Conservation (phyloP, 2,329 filamentous ascomycete species). For the Claviceps purpurea region DNA sequence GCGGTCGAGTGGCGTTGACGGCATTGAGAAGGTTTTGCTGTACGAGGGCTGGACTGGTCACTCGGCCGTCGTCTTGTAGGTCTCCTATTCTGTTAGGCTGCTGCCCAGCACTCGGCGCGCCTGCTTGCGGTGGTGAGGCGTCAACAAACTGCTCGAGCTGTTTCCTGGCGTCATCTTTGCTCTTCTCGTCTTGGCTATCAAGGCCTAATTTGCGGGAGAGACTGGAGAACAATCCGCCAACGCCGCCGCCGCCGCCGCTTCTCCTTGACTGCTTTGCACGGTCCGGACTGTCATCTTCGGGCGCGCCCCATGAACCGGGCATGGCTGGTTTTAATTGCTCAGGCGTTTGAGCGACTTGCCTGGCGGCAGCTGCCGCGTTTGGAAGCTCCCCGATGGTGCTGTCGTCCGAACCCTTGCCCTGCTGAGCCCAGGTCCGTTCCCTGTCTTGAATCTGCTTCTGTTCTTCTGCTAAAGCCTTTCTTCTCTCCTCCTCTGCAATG, state of each 20-base stretch:
- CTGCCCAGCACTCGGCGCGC: neutral
- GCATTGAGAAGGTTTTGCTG: constrained; percentile 65
- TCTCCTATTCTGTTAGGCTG: neutral
- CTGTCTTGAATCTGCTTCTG: constrained; percentile 49
- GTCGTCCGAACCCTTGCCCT: constrained; percentile 17
- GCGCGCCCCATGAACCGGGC: constrained; percentile 65
- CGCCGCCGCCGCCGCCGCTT: constrained; percentile 33
- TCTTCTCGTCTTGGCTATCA: constrained; percentile 30
- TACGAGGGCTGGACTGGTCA: constrained; percentile 46
- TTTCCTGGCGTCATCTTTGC: constrained; percentile 27
- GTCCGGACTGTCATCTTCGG: constrained; percentile 31
- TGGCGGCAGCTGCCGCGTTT: constrained; percentile 20
- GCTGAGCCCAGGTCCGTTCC: constrained; percentile 30
- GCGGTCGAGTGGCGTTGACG: constrained; percentile 62
- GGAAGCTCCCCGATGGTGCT: constrained; percentile 6
- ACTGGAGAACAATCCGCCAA: constrained; percentile 48
- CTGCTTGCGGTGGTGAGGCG: constrained; percentile 12
- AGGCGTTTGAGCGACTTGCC: constrained; percentile 27
- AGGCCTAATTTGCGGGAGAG: constrained; percentile 57
- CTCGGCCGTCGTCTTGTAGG: constrained; percentile 34
- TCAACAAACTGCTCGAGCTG: constrained; percentile 31
- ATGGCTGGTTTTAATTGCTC: constrained; percentile 35
- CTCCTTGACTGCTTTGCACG: constrained; percentile 23
- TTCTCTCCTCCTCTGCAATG: constrained; percentile 71
- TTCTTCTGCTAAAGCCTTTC: constrained; percentile 61